phyloP scores from a whole-genome alignment of 2,329 filamentous ascomycete species.

The Pyricularia sp. region DNA sequence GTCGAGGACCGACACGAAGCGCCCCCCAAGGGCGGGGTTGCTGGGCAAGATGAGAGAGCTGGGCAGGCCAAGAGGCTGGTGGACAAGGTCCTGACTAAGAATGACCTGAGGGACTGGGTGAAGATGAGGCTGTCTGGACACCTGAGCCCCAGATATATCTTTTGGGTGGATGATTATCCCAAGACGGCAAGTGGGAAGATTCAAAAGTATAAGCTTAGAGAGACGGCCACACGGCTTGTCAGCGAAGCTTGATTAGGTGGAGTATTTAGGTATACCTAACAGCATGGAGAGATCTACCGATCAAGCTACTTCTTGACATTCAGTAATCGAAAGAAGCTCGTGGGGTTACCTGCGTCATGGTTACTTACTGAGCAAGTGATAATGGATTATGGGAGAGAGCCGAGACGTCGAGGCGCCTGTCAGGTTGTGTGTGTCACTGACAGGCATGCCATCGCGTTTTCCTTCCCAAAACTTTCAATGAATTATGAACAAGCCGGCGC shows the following conservation, averaged over 20 bases:
- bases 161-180: slow-evolving; percentile 73
- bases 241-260: background rate
- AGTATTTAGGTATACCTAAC: background rate
- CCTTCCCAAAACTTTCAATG: too few species aligned
- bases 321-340: background rate
- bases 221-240: slow-evolving; percentile 30
- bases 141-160: slow-evolving; percentile 80
- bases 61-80: slow-evolving; percentile 9
- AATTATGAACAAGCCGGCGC: too few species aligned
- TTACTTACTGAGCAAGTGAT: too few species aligned
- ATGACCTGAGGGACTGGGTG: slow-evolving; percentile 61
- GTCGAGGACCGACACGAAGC: background rate
- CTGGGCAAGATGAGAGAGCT: slow-evolving; percentile 16
- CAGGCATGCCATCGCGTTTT: too few species aligned
- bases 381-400: too few species aligned
- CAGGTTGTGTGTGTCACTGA: too few species aligned
- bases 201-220: slow-evolving; percentile 78
- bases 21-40: slow-evolving; percentile 11
- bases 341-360: too few species aligned
- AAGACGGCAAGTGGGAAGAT: slow-evolving; percentile 97
- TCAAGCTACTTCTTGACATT: background rate
- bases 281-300: background rate
- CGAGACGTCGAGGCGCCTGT: too few species aligned
- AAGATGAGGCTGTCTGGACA: slow-evolving; percentile 53
- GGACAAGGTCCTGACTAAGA: slow-evolving; percentile 27